phyloP scores from a whole-genome alignment of 179 eudicot species.

The Actinidia polygama region DNA sequence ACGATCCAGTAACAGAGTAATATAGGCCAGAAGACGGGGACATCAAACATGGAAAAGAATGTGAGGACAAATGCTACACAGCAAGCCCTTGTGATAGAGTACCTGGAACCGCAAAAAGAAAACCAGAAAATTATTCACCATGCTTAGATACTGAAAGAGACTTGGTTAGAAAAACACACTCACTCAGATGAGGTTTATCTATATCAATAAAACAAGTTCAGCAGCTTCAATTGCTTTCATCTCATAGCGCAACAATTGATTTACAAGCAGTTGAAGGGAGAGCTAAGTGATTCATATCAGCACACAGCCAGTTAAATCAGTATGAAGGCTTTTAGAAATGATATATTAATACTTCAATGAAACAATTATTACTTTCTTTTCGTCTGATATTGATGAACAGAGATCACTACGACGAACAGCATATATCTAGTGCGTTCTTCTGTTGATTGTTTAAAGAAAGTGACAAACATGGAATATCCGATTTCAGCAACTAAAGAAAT shows the following conservation, averaged over 20 bases:
- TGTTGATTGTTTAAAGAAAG: background rate
- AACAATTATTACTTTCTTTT: background rate
- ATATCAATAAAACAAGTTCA: background rate
- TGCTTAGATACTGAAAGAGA: background rate
- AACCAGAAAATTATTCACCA: background rate
- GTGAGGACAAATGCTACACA: conserved; percentile 61
- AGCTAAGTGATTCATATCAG: background rate
- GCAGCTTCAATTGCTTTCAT: too few relatives aligned
- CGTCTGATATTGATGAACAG: background rate
- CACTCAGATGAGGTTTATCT: background rate
- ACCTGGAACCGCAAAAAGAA: conserved; percentile 46
- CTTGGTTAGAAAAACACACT: conserved; percentile 10
- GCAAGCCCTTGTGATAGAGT: conserved; percentile 68
- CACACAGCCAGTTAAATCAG: too few relatives aligned
- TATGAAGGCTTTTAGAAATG: background rate
- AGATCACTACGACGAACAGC: background rate
- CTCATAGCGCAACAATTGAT: too few relatives aligned
- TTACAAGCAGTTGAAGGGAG: background rate
- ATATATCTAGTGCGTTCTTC: background rate
- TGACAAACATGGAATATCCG: background rate
- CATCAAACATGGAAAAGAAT: conserved; percentile 70
- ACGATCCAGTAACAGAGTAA: conserved; percentile 73
- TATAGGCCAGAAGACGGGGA: conserved; percentile 85
- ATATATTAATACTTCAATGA: background rate
- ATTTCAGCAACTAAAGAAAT: background rate